A percentile compares a stretch with the other conserved stretches of the same genome.
Evolutionary conservation across 352 stramenopile species (phyloP).

Genomic region (Phytophthora hybrid): DNA sequence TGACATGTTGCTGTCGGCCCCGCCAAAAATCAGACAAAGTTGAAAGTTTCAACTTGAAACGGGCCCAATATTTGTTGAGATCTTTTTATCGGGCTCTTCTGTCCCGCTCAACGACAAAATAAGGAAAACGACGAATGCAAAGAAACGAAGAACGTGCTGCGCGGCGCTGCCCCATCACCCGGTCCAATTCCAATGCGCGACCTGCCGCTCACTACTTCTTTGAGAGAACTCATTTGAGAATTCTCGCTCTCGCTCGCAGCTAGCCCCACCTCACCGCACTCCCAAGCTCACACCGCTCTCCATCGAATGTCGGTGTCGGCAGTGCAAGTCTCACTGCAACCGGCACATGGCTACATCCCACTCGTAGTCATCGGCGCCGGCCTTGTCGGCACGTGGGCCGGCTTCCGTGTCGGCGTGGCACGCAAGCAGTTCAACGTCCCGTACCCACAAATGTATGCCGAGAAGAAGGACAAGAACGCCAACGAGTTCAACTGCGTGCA

Average conservation of each 20-base stretch:
- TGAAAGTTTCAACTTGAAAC: slow-evolving; percentile 11
- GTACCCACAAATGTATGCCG: slow-evolving; percentile 74
- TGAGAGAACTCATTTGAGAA: no score
- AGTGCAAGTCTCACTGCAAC: slow-evolving; percentile 60
- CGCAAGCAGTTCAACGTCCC: slow-evolving; percentile 74
- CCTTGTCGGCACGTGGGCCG: slow-evolving; percentile 69
- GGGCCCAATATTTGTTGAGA: slow-evolving; percentile 27
- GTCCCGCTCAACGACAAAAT: background rate
- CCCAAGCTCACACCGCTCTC: slow-evolving; percentile 11
- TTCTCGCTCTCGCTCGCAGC: background rate
- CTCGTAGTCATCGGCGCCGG: slow-evolving; percentile 61
- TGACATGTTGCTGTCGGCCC: no score
- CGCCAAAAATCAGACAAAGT: no score
- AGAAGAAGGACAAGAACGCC: slow-evolving; percentile 74
- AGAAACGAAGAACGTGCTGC: slow-evolving; percentile 25
- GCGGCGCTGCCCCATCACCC: slow-evolving; percentile 18
- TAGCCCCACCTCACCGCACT: background rate
- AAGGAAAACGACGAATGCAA: slow-evolving; percentile 1
- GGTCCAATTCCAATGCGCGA: slow-evolving; percentile 5
- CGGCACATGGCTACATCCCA: slow-evolving; percentile 68
- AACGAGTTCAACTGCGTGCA: slow-evolving; percentile 88
- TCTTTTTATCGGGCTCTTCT: slow-evolving; percentile 22
- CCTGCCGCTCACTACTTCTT: slow-evolving; percentile 25
- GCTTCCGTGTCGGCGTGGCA: slow-evolving; percentile 60
- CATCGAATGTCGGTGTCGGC: slow-evolving; percentile 50